These are phyloP conservation scores for Plasmodium knowlesi DNA, from an alignment of 169 alveolate genomes.

Conservation along the genomic window DNA sequence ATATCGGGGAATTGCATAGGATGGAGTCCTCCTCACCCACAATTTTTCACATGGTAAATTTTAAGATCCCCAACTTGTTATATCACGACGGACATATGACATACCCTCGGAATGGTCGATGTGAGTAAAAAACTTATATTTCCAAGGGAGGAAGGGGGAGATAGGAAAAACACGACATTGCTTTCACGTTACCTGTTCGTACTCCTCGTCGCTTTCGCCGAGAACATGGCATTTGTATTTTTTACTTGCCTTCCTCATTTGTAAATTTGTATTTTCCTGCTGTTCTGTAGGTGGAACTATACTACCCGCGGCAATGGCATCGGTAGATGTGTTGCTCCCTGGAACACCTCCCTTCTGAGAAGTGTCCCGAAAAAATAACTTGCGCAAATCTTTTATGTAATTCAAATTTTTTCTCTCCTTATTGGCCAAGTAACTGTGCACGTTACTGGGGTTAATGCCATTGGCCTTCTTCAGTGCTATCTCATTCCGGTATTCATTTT, in stretches of 20 bases:
- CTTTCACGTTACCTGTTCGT: neutral
- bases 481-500: conserved; percentile 18
- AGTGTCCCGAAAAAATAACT: conserved; percentile 25
- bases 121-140: neutral
- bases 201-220: conserved; percentile 29
- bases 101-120: neutral
- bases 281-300: neutral
- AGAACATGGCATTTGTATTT: conserved; percentile 34
- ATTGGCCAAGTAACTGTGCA: conserved; percentile 4
- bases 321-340: neutral
- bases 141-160: neutral
- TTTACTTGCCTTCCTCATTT: neutral
- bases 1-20: neutral
- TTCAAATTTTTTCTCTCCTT: conserved; percentile 32
- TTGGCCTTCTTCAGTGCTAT: neutral
- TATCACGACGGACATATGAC: neutral
- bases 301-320: neutral
- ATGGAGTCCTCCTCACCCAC: neutral
- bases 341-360: neutral
- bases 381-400: conserved; percentile 43
- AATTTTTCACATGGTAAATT: neutral
- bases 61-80: neutral
- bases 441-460: neutral
- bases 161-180: neutral
- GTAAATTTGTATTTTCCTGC: neutral